Evolutionary conservation across 768 basidiomycete genomes (phyloP), one percentile per base, ranked within the genome.

Genomic region (Agaricus blazei): DNA sequence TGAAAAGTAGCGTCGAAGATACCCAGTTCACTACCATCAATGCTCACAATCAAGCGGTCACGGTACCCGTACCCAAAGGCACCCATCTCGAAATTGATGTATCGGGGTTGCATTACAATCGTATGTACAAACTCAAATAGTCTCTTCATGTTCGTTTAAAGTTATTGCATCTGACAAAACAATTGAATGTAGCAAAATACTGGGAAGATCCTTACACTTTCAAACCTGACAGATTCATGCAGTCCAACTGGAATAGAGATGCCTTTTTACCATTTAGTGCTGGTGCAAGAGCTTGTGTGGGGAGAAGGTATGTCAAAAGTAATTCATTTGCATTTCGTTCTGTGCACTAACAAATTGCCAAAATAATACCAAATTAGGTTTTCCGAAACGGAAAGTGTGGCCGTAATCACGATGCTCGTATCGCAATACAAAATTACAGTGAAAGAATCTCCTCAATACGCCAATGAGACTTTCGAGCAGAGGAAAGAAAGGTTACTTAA

Each of bases 21-120:
- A 78, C 79, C 0, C 68, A 64, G 15, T 60, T 76, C 38, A 62
- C 64, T 3, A 63, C 64, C 3, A 70, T 64, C 12, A 71, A 73
- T 56, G 52, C 58, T 3, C 59, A 69, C 9, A 79, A 76, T 26
- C 72, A 75, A 59, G 71, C 67, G 42, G 63, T 61, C n/a, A 63
- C 64, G 1, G 62, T 82, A 9, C 69, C 71, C 6, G 64, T 81
- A 37, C 79, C 79, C 5, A 69, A 73, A 57, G 79, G 72, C 26
- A 70, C 71, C 4, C 48, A 58, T 14, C 53, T 82, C 15, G 44
- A 54, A 0, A 62, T 81, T 19, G 64, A 72, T 58, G 65, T 70
- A 2, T 60, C 70, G 19, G 80, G 69, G 9, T 54, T 81, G 26
- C 81, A 82, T 58, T 74, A 80, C 56, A 82, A 82, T 60, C 78